A percentile compares a stretch with the other conserved stretches of the same genome.
Evolutionary conservation across 192 early-diverging fungal species (phyloP).

Genomic region (Coemansia sp.): DNA sequence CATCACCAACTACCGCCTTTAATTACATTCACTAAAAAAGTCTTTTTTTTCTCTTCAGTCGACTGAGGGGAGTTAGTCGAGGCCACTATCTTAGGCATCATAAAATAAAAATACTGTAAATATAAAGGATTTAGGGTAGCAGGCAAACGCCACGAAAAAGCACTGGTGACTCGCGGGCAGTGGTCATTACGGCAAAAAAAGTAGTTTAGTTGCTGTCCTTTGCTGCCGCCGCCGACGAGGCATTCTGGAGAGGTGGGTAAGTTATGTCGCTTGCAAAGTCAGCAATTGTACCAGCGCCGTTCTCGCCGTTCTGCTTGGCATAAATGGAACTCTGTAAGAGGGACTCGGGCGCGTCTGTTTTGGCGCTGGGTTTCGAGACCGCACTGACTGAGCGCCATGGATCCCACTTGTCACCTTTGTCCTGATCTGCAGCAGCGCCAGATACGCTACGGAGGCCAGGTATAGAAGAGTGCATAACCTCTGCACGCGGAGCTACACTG

Average conservation of each 20-base stretch:
- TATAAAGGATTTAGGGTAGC: neutral
- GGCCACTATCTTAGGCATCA: neutral
- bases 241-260: constrained; percentile 47
- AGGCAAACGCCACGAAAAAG: neutral
- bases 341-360: constrained; percentile 26
- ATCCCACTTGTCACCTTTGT: constrained; percentile 35
- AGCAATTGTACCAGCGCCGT: constrained; percentile 24
- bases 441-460: constrained; percentile 41
- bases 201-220: constrained; percentile 5
- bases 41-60: neutral
- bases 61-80: neutral
- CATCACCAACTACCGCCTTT: constrained; percentile 3
- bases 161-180: constrained; percentile 6
- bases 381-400: constrained; percentile 52
- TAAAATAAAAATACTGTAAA: neutral
- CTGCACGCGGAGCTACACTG: constrained; percentile 1
- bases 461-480: constrained; percentile 32
- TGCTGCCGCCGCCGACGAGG: neutral
- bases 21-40: constrained; percentile 4
- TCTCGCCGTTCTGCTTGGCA: constrained; percentile 13
- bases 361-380: constrained; percentile 9
- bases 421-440: neutral
- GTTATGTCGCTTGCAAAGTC: constrained; percentile 50
- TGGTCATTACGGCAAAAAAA: neutral
- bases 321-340: constrained; percentile 45